These are phyloP conservation scores for Acrodontium crateriforme DNA, from an alignment of 2,329 filamentous ascomycete genomes.

Conservation along the genomic window DNA sequence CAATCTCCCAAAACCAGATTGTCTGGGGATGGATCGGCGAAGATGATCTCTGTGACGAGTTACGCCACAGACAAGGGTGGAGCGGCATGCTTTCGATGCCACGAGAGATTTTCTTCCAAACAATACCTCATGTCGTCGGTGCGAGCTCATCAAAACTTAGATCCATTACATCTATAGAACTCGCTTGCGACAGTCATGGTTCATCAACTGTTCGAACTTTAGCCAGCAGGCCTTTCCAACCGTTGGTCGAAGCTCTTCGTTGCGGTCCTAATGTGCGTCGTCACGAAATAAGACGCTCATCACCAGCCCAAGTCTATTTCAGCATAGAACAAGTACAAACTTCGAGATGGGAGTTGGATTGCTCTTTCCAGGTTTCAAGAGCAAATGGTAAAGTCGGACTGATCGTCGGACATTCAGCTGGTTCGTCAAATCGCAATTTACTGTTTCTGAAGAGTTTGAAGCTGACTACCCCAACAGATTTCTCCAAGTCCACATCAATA, in stretches of 20 bases:
- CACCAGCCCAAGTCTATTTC: slow-evolving; percentile 3
- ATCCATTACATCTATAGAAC: slow-evolving; percentile 31
- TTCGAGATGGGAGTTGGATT: slow-evolving; percentile 13
- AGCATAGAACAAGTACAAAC: slow-evolving; percentile 5
- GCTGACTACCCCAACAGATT: too few species aligned
- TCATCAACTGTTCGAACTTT: slow-evolving; percentile 31
- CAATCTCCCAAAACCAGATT: slow-evolving; percentile 26
- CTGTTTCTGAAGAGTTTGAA: too few species aligned
- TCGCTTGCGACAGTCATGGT: slow-evolving; percentile 10
- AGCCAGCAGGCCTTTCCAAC: slow-evolving; percentile 14
- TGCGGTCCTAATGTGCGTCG: slow-evolving; percentile 5
- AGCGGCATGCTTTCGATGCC: slow-evolving; percentile 36
- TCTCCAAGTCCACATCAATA: slow-evolving; percentile 23
- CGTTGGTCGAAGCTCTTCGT: slow-evolving; percentile 15
- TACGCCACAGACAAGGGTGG: slow-evolving; percentile 35
- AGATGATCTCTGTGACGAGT: slow-evolving; percentile 32
- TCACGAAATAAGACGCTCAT: slow-evolving; percentile 1
- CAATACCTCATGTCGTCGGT: slow-evolving; percentile 23
- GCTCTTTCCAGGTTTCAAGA: slow-evolving; percentile 11
- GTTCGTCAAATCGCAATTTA: too few species aligned
- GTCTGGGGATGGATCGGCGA: slow-evolving; percentile 40
- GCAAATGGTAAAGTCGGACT: slow-evolving; percentile 10
- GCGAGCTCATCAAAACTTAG: slow-evolving; percentile 24
- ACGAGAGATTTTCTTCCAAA: slow-evolving; percentile 29
- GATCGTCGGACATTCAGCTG: slow-evolving; percentile 12